A percentile compares a stretch with the other conserved stretches of the same genome.
Conservation (phyloP, 83 land plant species). For the Picea abies region DNA sequence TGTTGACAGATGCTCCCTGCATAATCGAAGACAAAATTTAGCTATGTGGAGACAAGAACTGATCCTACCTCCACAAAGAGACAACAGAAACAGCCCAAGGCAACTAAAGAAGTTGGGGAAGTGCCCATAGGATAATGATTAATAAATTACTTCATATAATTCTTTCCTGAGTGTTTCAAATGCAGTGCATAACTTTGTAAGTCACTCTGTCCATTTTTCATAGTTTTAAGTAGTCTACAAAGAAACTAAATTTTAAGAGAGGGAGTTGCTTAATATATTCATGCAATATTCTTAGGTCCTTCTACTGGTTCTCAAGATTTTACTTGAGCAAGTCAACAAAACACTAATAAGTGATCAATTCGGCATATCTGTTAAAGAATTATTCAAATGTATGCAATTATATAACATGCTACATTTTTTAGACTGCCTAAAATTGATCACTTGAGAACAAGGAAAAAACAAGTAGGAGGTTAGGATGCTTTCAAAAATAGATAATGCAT, state of each 20-base stretch:
- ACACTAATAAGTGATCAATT: not conserved
- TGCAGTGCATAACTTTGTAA: not conserved
- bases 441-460: not conserved
- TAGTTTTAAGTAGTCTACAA: not conserved
- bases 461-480: not conserved
- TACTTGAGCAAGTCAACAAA: not conserved
- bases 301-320: not conserved
- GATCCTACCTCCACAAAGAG: not conserved
- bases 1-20: conserved; percentile 68
- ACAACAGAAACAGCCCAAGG: not conserved
- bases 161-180: not conserved
- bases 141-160: not conserved
- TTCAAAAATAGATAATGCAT: not conserved
- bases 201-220: not conserved
- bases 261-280: not conserved
- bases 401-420: not conserved
- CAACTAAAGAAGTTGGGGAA: not conserved
- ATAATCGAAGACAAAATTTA: conserved; percentile 7
- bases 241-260: not conserved
- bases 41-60: not conserved
- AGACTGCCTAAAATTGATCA: not conserved
- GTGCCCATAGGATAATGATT: not conserved
- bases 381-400: not conserved
- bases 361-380: not conserved
- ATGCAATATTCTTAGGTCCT: not conserved